A percentile compares a stretch with the other conserved stretches of the same genome.
phyloP scores from a whole-genome alignment of 768 basidiomycete species.

The Cystofilobasidium capitatum region DNA sequence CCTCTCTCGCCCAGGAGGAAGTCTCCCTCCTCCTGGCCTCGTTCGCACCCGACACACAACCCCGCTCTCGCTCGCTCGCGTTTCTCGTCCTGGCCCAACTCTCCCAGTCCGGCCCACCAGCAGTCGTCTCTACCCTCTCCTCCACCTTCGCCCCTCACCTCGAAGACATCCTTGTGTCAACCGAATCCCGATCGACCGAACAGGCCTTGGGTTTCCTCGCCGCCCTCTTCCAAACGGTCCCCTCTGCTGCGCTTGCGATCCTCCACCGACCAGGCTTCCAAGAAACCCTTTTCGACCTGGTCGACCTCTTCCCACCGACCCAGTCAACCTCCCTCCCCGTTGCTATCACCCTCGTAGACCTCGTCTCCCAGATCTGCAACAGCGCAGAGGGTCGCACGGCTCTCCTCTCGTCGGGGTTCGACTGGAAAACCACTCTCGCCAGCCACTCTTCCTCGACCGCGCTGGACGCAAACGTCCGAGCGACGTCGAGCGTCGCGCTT shows the following conservation, averaged over 20 bases:
- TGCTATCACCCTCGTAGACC: constrained; percentile 55
- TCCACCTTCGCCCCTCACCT: background rate
- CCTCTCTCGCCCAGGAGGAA: constrained; percentile 9
- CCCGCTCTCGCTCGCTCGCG: constrained; percentile 11
- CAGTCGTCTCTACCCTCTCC: background rate
- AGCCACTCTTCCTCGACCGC: constrained; percentile 46
- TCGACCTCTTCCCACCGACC: constrained; percentile 47
- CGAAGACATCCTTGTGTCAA: constrained; percentile 24
- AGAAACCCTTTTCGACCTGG: constrained; percentile 57
- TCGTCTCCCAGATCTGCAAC: constrained; percentile 65
- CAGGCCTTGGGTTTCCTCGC: constrained; percentile 56
- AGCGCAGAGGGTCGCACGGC: constrained; percentile 61
- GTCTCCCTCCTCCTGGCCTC: constrained; percentile 3
- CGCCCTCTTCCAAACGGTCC: constrained; percentile 79
- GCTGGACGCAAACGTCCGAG: constrained; percentile 47
- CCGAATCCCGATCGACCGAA: constrained; percentile 47
- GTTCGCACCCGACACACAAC: constrained; percentile 10
- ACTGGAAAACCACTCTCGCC: constrained; percentile 55
- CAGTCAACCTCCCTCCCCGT: constrained; percentile 33
- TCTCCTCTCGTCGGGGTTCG: constrained; percentile 47
- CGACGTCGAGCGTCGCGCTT: constrained; percentile 61
- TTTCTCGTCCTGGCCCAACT: constrained; percentile 24
- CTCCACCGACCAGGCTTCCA: constrained; percentile 56
- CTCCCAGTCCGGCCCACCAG: background rate
- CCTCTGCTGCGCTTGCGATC: constrained; percentile 55